These are phyloP conservation scores for Xylaria sp. DNA, from an alignment of 2,329 filamentous ascomycete genomes.

Conservation along the genomic window DNA sequence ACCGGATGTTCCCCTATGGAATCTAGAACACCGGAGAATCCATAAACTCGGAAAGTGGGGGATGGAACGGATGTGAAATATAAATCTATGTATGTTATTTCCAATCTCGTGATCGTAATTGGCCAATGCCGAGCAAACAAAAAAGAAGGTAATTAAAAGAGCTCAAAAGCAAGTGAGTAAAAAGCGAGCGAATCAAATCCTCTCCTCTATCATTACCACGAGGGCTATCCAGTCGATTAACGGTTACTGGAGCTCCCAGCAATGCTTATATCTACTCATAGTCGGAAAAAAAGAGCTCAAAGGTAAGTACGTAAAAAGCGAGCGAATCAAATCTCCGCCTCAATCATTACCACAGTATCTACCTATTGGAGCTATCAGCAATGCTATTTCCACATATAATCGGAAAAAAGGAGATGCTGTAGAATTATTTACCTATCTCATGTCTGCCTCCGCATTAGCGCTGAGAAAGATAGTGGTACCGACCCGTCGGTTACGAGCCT, in stretches of 20 bases:
- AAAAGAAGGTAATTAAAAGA: too few species aligned
- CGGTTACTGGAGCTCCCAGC: neutral
- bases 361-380: neutral
- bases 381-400: neutral
- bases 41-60: neutral
- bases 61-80: too few species aligned
- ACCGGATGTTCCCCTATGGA: neutral
- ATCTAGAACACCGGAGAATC: neutral
- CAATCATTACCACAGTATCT: neutral
- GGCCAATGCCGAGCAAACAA: too few species aligned
- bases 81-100: too few species aligned
- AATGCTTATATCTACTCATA: too few species aligned
- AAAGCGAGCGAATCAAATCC: slow-evolving; percentile 16
- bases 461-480: neutral
- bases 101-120: too few species aligned
- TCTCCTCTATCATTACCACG: neutral
- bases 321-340: slow-evolving; percentile 12
- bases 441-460: neutral
- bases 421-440: neutral
- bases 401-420: too few species aligned
- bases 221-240: neutral
- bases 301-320: neutral
- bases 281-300: too few species aligned
- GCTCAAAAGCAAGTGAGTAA: too few species aligned
- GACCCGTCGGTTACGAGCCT: neutral